A percentile compares a stretch with the other conserved stretches of the same genome.
These are phyloP conservation scores for Euphrasia arctica DNA, from an alignment of 305 asterid species.

Conservation along the genomic window DNA sequence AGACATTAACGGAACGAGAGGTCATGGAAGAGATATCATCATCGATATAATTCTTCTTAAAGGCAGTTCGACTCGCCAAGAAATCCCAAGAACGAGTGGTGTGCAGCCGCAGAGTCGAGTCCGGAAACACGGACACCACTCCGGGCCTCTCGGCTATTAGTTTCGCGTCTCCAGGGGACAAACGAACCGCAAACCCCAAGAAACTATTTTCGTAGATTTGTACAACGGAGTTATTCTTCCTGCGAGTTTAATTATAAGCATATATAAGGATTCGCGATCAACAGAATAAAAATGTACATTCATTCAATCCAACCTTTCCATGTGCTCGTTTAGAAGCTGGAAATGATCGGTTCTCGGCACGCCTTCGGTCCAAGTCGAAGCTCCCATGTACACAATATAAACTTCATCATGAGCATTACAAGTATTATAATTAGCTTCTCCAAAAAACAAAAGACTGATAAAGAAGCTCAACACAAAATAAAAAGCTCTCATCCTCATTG, in stretches of 20 bases:
- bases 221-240: slow-evolving; percentile 49
- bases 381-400: no score
- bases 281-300: no score
- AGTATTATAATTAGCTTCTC: no score
- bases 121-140: slow-evolving; percentile 81
- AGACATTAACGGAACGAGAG: slow-evolving; percentile 9
- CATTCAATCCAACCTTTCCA: no score
- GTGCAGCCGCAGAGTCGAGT: slow-evolving; percentile 66
- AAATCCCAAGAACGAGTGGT: slow-evolving; percentile 96
- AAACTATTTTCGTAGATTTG: slow-evolving; percentile 59
- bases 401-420: no score
- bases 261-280: no score
- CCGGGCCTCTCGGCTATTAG: slow-evolving; percentile 50
- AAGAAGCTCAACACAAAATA: no score
- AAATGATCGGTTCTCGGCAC: no score
- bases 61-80: slow-evolving; percentile 46
- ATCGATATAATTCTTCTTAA: slow-evolving; percentile 26
- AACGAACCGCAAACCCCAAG: slow-evolving; percentile 71
- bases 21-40: slow-evolving; percentile 26
- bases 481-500: no score
- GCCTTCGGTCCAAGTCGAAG: no score
- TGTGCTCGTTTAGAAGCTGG: no score
- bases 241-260: slow-evolving; percentile 28
- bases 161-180: slow-evolving; percentile 56
- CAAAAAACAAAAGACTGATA: no score